Conservation (phyloP, 768 basidiomycete species). For the Podaxis sp. region DNA sequence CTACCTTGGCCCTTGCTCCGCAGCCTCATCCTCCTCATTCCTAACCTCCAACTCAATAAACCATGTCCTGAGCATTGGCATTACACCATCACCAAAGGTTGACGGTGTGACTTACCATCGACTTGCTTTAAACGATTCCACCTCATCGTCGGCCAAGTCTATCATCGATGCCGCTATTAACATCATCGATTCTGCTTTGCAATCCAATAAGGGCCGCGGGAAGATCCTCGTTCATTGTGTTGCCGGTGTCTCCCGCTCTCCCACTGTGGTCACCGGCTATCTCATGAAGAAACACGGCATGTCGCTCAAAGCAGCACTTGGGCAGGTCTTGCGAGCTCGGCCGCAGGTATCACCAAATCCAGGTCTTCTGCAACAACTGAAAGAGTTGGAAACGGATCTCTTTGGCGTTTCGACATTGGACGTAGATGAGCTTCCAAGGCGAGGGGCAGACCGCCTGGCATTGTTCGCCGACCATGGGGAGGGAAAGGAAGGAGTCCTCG, state of each 20-base stretch:
- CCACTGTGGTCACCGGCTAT: slow-evolving; percentile 40
- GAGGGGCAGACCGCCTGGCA: slow-evolving; percentile 32
- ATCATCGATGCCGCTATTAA: slow-evolving; percentile 27
- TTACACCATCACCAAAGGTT: slow-evolving; percentile 28
- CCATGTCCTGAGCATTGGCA: slow-evolving; percentile 42
- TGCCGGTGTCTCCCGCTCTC: slow-evolving; percentile 47
- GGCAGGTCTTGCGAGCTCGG: slow-evolving; percentile 32
- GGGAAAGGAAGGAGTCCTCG: background rate
- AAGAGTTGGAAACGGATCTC: slow-evolving; percentile 32
- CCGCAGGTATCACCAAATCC: slow-evolving; percentile 40
- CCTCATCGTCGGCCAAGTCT: slow-evolving; percentile 27
- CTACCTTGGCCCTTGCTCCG: slow-evolving; percentile 42
- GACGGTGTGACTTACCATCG: slow-evolving; percentile 36
- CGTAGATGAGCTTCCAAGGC: slow-evolving; percentile 34
- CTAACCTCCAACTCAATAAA: slow-evolving; percentile 34
- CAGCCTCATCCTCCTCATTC: slow-evolving; percentile 35
- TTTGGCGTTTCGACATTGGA: slow-evolving; percentile 28
- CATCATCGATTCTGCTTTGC: slow-evolving; percentile 30
- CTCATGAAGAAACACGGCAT: slow-evolving; percentile 36
- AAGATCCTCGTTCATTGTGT: slow-evolving; percentile 44
- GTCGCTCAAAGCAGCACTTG: slow-evolving; percentile 38
- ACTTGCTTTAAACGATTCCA: slow-evolving; percentile 36
- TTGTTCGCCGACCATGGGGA: slow-evolving; percentile 25
- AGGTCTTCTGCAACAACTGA: slow-evolving; percentile 44
- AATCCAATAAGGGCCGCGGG: slow-evolving; percentile 25